Conservation (phyloP, 1,284 basidiomycete genomes). For the Sphaerobolus stellatus region DNA sequence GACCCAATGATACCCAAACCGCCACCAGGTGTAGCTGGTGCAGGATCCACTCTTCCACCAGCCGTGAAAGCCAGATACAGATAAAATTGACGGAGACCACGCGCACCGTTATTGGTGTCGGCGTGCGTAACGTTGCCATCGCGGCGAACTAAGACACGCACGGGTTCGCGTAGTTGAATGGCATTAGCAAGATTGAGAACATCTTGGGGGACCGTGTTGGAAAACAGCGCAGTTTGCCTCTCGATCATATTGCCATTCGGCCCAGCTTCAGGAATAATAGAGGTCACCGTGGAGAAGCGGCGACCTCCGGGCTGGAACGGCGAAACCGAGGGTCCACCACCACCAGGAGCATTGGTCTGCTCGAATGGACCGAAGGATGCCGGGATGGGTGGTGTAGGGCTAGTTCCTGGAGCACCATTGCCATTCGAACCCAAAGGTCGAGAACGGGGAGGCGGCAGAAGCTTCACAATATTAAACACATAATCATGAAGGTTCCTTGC, state of each 20-base stretch:
- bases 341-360: conserved; percentile 27
- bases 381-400: conserved; percentile 32
- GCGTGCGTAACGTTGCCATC: conserved; percentile 83
- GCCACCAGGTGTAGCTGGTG: conserved; percentile 47
- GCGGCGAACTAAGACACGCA: conserved; percentile 93
- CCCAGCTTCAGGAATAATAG: not conserved
- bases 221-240: conserved; percentile 95
- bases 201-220: conserved; percentile 91
- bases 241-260: conserved; percentile 39
- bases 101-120: conserved; percentile 69
- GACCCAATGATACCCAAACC: conserved; percentile 91
- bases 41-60: conserved; percentile 67
- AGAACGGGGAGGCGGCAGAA: conserved; percentile 82
- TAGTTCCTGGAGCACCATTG: conserved; percentile 6
- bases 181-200: conserved; percentile 86
- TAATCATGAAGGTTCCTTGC: conserved; percentile 95
- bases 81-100: conserved; percentile 90
- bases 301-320: conserved; percentile 55
- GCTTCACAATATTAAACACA: conserved; percentile 88
- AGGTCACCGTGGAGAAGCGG: conserved; percentile 50
- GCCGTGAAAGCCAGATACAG: conserved; percentile 90
- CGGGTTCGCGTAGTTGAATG: conserved; percentile 90
- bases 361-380: conserved; percentile 54
- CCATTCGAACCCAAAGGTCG: conserved; percentile 46
- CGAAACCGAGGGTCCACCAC: conserved; percentile 24